A percentile compares a stretch with the other conserved stretches of the same genome.
Conservation (phyloP, 2,329 filamentous ascomycete genomes). For the Raffaelea arxii region DNA sequence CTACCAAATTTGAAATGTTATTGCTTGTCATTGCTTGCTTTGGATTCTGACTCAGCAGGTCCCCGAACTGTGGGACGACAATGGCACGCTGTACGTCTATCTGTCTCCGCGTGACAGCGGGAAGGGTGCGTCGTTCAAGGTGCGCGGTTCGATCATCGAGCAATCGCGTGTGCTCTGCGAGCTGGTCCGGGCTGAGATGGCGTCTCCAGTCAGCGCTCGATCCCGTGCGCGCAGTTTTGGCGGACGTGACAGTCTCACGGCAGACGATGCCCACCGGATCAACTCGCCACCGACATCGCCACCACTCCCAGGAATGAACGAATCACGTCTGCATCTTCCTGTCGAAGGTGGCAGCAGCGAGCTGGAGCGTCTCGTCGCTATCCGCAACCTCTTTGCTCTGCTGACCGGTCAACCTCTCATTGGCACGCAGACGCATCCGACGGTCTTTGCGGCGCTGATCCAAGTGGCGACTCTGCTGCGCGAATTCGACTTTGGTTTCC, state of each 20-base stretch:
- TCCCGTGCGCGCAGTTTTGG: slow-evolving; percentile 34
- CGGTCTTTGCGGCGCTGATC: slow-evolving; percentile 43
- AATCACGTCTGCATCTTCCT: slow-evolving; percentile 46
- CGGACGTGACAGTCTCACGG: slow-evolving; percentile 36
- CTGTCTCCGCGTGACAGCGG: slow-evolving; percentile 42
- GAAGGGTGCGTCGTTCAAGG: slow-evolving; percentile 49
- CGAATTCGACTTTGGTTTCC: slow-evolving; percentile 50
- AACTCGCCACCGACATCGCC: slow-evolving; percentile 27
- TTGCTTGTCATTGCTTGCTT: slow-evolving; percentile 8
- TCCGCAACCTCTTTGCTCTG: slow-evolving; percentile 58
- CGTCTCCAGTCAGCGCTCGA: slow-evolving; percentile 19
- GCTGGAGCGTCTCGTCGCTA: slow-evolving; percentile 45
- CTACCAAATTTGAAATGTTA: too few species aligned
- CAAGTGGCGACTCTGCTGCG: slow-evolving; percentile 43
- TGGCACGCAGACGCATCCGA: slow-evolving; percentile 42
- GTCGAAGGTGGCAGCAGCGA: slow-evolving; percentile 33
- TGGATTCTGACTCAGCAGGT: slow-evolving; percentile 31
- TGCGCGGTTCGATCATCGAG: slow-evolving; percentile 42
- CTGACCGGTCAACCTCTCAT: slow-evolving; percentile 54
- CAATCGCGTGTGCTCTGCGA: slow-evolving; percentile 46
- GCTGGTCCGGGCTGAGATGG: slow-evolving; percentile 37
- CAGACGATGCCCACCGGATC: slow-evolving; percentile 36
- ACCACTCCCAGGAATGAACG: slow-evolving; percentile 25
- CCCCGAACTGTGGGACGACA: slow-evolving; percentile 56
- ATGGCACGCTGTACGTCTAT: slow-evolving; percentile 47